Base-by-base conservation (phyloP, 306 rosid genomes). In the Oxytropis ochrocephala region DNA sequence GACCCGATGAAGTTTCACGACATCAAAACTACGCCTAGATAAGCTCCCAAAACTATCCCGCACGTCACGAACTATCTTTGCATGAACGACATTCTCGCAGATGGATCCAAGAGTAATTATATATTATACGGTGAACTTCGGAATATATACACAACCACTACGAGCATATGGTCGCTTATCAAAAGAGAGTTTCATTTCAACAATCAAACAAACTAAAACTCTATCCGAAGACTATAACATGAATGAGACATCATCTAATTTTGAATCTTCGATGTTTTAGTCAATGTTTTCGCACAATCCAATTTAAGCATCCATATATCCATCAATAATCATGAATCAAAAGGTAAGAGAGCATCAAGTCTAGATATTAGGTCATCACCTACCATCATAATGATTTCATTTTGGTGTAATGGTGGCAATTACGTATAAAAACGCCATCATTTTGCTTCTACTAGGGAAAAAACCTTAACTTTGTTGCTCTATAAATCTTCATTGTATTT, bases 101-200 rank as follows among this genome's bases (percentile, higher is more conserved):
- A n/a, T n/a, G n/a, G n/a, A n/a, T n/a, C n/a, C n/a, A n/a, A n/a
- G n/a, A n/a, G n/a, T n/a, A n/a, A n/a, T n/a, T n/a, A 68, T 53
- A 54, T 52, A 11, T n/a, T n/a, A n/a, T 70, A 38, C 70, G 7
- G 27, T 16, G 32, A 76, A 74, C 59, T 49, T 75, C 72, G 52
- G 55, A 51, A 66, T n/a, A n/a, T 55, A 55, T 69, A 71, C 74
- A 75, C 69, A 60, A 74, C 67, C 79, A 29, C 67, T 35, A 35
- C 12, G 53, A 27, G 61, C 76, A 66, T 72, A 78, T 18, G 78
- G 59, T 88, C 81, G 88, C 79, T n/a, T 43, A 75, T 24, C 63
- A 18, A 55, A 48, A 17, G 16, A 75, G 48, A 67, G 36, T 17
- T 27, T 52, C 64, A 86, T 36, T 44, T 57, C 72, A 58, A 27